Conservation (phyloP, 78 protist genomes). For the Bigelowiella natans region DNA sequence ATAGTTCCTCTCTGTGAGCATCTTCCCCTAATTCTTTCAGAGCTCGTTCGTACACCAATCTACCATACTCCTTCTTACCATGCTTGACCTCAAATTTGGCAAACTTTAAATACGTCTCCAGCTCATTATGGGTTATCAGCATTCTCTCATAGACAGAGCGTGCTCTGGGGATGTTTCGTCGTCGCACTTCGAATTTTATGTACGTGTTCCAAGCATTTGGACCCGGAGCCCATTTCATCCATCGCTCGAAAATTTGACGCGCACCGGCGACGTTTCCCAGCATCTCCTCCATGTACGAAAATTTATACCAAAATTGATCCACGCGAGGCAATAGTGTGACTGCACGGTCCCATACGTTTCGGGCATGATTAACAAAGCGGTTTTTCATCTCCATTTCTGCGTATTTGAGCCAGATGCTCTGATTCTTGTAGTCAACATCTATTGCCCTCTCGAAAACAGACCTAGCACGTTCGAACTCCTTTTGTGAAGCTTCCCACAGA, state of each 20-base stretch:
- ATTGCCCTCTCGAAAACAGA: constrained; percentile 85
- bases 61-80: neutral
- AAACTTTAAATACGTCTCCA: neutral
- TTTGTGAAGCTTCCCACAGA: constrained; percentile 81
- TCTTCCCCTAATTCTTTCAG: neutral
- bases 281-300: constrained; percentile 83
- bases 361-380: constrained; percentile 74
- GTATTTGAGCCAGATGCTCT: constrained; percentile 44
- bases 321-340: constrained; percentile 79
- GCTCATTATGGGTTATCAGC: neutral
- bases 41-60: constrained; percentile 3
- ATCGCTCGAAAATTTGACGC: constrained; percentile 82
- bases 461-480: constrained; percentile 62
- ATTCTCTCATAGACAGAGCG: neutral
- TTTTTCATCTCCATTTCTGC: constrained; percentile 94
- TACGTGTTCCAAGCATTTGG: neutral
- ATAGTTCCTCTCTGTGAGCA: neutral
- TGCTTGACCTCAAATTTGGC: constrained; percentile 4
- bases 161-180: neutral
- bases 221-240: constrained; percentile 84
- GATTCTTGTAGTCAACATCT: constrained; percentile 44
- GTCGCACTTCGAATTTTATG: neutral
- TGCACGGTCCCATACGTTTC: constrained; percentile 93
- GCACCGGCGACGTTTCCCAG: constrained; percentile 79
- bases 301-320: constrained; percentile 83